Evolutionary conservation across 495 filamentous ascomycete species (phyloP).

Genomic region (Ascobolus immersus): DNA sequence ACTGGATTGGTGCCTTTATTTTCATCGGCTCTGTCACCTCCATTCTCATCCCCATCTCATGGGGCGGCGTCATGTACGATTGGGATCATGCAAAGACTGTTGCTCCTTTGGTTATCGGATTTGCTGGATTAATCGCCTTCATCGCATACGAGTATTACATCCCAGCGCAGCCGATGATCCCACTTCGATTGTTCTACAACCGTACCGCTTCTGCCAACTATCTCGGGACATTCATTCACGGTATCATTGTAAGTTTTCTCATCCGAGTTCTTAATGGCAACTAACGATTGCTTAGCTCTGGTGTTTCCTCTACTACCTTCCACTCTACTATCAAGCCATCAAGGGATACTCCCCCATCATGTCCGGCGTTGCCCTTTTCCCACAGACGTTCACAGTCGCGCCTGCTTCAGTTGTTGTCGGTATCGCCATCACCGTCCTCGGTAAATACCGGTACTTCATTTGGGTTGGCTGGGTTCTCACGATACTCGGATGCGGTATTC

Average conservation of each 20-base stretch:
- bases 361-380: slow-evolving; percentile 34
- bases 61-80: slow-evolving; percentile 27
- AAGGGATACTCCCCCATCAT: slow-evolving; percentile 31
- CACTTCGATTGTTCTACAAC: slow-evolving; percentile 19
- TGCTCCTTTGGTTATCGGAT: slow-evolving; percentile 30
- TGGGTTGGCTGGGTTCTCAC: slow-evolving; percentile 29
- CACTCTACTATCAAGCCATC: slow-evolving; percentile 41
- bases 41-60: slow-evolving; percentile 29
- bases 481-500: slow-evolving; percentile 22
- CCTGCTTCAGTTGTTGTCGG: slow-evolving; percentile 25
- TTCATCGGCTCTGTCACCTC: slow-evolving; percentile 24
- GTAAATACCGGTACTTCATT: slow-evolving; percentile 27
- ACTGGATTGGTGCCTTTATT: slow-evolving; percentile 33
- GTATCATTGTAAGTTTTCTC: slow-evolving; percentile 14
- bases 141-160: slow-evolving; percentile 25
- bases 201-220: slow-evolving; percentile 19
- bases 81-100: slow-evolving; percentile 31
- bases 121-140: slow-evolving; percentile 19
- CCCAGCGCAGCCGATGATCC: slow-evolving; percentile 23
- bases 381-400: slow-evolving; percentile 27
- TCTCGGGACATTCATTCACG: slow-evolving; percentile 27
- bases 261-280: background rate
- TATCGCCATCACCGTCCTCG: slow-evolving; percentile 22
- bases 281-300: slow-evolving; percentile 14
- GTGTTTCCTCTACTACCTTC: slow-evolving; percentile 36